A percentile compares a stretch with the other conserved stretches of the same genome.
Conservation (phyloP, 345 rosid genomes). For the Aurinia saxatilis region DNA sequence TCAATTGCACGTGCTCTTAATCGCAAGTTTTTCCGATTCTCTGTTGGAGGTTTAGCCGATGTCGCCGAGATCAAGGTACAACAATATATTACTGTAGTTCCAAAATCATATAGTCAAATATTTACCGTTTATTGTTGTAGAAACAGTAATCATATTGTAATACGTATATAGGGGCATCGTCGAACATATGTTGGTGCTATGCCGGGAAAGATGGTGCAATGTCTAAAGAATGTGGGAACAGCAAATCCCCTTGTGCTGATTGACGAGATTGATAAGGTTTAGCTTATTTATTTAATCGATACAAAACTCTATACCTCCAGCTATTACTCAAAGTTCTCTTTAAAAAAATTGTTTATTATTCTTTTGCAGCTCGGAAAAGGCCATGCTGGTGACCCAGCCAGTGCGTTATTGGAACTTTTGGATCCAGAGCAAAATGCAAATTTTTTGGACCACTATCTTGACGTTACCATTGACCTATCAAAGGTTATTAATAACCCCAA, state of each 20-base stretch:
- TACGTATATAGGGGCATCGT: constrained; percentile 82
- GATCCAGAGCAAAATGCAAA: constrained; percentile 99
- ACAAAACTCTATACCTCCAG: background rate
- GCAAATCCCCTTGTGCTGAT: constrained; percentile 98
- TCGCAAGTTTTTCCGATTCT: constrained; percentile 89
- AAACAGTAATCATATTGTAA: constrained; percentile 8
- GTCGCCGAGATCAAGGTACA: constrained; percentile 99
- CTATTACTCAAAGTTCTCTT: background rate
- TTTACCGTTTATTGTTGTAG: background rate
- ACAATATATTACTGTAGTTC: background rate
- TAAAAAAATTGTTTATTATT: background rate
- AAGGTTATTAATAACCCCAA: constrained; percentile 48
- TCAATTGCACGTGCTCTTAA: constrained; percentile 96
- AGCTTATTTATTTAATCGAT: background rate
- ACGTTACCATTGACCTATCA: constrained; percentile 88
- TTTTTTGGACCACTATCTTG: constrained; percentile 97
- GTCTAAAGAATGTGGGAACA: constrained; percentile 96
- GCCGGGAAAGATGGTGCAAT: constrained; percentile 99
- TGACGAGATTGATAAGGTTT: constrained; percentile 98
- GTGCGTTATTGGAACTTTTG: constrained; percentile 97
- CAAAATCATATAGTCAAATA: background rate
- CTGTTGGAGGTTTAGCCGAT: constrained; percentile 97
- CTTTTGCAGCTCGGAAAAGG: constrained; percentile 84
- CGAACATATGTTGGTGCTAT: constrained; percentile 97
- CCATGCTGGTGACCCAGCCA: constrained; percentile 97